Evolutionary conservation across 495 filamentous ascomycete species (phyloP), one percentile per base, ranked within the genome.

Genomic region (Xylaria intraflava): DNA sequence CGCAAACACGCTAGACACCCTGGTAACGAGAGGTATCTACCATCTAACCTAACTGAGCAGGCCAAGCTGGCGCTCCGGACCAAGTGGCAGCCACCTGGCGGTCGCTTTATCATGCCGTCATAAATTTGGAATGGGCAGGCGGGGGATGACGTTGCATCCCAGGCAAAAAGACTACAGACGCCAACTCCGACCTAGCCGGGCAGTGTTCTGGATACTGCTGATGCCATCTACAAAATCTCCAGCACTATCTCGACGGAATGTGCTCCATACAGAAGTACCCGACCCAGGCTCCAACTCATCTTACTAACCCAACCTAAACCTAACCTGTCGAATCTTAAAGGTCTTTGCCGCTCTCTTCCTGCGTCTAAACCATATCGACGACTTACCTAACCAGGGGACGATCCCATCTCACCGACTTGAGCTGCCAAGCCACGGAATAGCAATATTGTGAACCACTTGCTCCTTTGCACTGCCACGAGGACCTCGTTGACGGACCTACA

Each of bases 401-500:
- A n/a, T n/a, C 12, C 16, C 36, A 6, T 2, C 35, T 26, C 22
- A 10, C 3, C 24, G 6, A 36, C 1, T 29, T 31, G 23, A 49
- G 10, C 3, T 11, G 55, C 55, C 48, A 60, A 65, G 63, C 63
- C 63, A 61, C 60, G 56, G 26, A n/a, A 59, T 56, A 23, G 33
- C 54, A 55, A 60, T 45, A 40, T 12, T 14, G 11, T 43, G 44
- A 47, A 47, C 57, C 46, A 51, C 54, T 17, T 43, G 53, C 42
- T 57, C 33, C 51, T 56, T 36, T 58, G 60, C 63, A 65, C 63
- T 63, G 63, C 63, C 63, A 65, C 63, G 49, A 55, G 49, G 49
- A 61, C 52, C 46, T 57, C 61, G 50, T 61, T 56, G 60, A 55
- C 55, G 54, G 19, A 14, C 7, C 14, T 11, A 14, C 7, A n/a